phyloP scores from a whole-genome alignment of 345 rosid species.

The Hibiscus syriacus region DNA sequence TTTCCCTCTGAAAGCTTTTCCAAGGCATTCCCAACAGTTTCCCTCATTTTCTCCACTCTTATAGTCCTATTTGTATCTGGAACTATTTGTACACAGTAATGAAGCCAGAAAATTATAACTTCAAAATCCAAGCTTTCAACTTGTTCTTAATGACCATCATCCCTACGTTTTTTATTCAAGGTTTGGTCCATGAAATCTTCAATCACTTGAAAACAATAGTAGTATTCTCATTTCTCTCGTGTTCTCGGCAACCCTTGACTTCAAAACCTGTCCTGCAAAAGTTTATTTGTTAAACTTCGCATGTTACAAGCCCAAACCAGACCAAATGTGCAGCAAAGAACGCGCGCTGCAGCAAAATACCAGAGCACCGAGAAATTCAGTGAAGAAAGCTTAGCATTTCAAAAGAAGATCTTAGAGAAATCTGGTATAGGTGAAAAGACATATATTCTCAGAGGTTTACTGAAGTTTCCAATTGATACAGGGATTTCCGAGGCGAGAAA shows the following conservation, averaged over 20 bases:
- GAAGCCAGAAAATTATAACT: not conserved
- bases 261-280: constrained; percentile 54
- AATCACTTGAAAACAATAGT: constrained; percentile 34
- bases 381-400: not conserved
- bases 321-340: not conserved
- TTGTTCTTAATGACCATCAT: constrained; percentile 31
- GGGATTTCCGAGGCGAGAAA: constrained; percentile 30
- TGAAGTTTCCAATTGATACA: constrained; percentile 18
- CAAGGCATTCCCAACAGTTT: too few species aligned
- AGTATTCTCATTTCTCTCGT: constrained; percentile 28
- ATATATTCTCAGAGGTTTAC: constrained; percentile 57
- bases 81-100: too few species aligned
- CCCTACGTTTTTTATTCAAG: not conserved
- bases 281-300: constrained; percentile 16
- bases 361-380: not conserved
- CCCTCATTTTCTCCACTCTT: too few species aligned
- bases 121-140: constrained; percentile 33
- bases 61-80: too few species aligned
- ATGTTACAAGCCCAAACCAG: not conserved
- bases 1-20: too few species aligned
- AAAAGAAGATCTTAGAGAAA: constrained; percentile 65
- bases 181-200: constrained; percentile 38
- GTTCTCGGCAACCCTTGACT: constrained; percentile 53
- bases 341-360: not conserved
- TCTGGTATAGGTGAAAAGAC: constrained; percentile 76